Conservation (phyloP, 257 asterid species). For the Primulina huaijiensis region DNA sequence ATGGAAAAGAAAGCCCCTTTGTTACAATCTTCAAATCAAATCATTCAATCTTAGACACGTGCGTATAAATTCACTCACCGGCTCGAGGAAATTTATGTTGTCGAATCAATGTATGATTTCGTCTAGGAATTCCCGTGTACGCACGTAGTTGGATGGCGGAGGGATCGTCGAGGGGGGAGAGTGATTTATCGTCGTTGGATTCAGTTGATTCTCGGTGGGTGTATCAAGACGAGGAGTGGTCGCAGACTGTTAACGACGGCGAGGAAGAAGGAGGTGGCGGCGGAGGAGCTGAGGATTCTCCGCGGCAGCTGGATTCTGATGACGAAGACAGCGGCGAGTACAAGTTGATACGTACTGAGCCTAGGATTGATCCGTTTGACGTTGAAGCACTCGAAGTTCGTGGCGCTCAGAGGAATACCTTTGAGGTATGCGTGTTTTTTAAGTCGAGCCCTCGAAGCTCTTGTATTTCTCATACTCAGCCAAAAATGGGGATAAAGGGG, state of each 20-base stretch:
- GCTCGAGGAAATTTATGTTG: no score
- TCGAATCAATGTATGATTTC: no score
- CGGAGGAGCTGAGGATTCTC: slow-evolving; percentile 42
- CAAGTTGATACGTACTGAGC: slow-evolving; percentile 91
- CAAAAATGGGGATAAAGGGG: no score
- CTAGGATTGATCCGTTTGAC: slow-evolving; percentile 89
- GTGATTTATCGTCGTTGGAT: slow-evolving; percentile 71
- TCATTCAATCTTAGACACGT: no score
- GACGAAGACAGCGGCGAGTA: slow-evolving; percentile 76
- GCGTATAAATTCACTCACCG: no score
- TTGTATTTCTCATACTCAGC: no score
- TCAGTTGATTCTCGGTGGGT: slow-evolving; percentile 99
- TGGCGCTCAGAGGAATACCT: slow-evolving; percentile 66
- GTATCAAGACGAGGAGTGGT: slow-evolving; percentile 65
- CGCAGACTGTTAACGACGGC: slow-evolving; percentile 50
- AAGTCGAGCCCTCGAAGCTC: neutral
- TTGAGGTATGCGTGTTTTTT: slow-evolving; percentile 49
- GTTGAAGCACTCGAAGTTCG: slow-evolving; percentile 96
- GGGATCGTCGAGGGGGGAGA: slow-evolving; percentile 83
- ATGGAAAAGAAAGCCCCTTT: no score
- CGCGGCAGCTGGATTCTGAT: slow-evolving; percentile 54
- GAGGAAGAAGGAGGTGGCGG: slow-evolving; percentile 28
- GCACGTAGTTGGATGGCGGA: slow-evolving; percentile 44
- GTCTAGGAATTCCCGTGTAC: no score
- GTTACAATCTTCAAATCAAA: no score